Percentiles rank a stretch among this genome's conserved stretches.
Conservation (phyloP, 2,329 filamentous ascomycete genomes). For the Ceratocystis albifundus region DNA sequence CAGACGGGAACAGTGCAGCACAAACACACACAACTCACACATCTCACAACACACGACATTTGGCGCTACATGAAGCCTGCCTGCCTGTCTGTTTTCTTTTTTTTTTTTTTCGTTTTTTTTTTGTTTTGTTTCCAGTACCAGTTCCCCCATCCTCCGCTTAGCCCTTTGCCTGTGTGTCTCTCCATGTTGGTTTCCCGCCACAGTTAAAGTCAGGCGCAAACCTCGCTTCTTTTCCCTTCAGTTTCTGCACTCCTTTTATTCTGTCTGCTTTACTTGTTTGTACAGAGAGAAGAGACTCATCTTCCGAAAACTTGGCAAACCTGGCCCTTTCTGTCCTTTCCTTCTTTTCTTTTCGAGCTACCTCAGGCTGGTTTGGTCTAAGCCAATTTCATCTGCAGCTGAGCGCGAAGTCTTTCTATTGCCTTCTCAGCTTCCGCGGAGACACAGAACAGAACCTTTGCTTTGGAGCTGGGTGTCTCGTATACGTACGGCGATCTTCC, state of each 20-base stretch:
- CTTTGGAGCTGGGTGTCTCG: not conserved
- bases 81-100: no score
- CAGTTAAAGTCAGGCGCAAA: not conserved
- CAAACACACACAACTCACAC: slow-evolving; percentile 3
- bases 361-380: not conserved
- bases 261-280: slow-evolving; percentile 28
- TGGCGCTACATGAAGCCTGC: not conserved
- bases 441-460: no score
- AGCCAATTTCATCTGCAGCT: not conserved
- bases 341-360: not conserved
- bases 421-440: no score
- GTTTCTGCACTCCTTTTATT: not conserved
- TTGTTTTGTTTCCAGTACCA: not conserved
- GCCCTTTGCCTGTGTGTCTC: not conserved
- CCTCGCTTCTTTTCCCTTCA: not conserved
- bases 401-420: no score
- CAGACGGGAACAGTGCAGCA: not conserved
- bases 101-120: not conserved
- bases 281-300: not conserved
- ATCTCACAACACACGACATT: not conserved
- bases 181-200: not conserved
- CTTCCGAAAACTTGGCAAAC: not conserved
- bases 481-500: not conserved
- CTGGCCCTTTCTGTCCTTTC: not conserved
- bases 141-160: not conserved